Evolutionary conservation across 208 protist species (phyloP).

Genomic region (Leishmania braziliensis): DNA sequence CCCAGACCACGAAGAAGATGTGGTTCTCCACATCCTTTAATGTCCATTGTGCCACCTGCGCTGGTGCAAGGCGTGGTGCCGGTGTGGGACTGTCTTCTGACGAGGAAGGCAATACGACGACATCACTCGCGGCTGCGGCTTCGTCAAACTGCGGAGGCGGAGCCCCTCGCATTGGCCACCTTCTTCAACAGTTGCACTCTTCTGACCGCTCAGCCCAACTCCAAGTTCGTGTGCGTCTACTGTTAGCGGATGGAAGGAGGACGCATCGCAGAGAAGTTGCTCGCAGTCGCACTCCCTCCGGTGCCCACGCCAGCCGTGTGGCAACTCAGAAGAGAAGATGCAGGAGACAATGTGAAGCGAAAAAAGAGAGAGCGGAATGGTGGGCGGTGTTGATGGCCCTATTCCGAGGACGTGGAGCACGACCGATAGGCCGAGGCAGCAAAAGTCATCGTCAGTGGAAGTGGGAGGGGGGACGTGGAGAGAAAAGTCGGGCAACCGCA

Average conservation of each 20-base stretch:
- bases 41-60: conserved; percentile 21
- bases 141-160: not conserved
- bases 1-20: conserved; percentile 68
- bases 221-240: not conserved
- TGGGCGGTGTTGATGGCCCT: not conserved
- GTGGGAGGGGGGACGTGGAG: not conserved
- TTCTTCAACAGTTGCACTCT: not conserved
- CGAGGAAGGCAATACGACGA: not conserved
- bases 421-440: not conserved
- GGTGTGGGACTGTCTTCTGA: not conserved
- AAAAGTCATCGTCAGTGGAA: not conserved
- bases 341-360: not conserved
- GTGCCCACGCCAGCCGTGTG: not conserved
- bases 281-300: not conserved
- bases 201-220: not conserved
- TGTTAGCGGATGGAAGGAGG: not conserved
- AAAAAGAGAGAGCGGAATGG: not conserved
- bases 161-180: not conserved
- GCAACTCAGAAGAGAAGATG: not conserved
- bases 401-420: not conserved
- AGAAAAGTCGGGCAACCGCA: not conserved
- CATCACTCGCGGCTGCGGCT: not conserved
- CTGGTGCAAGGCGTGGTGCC: not conserved
- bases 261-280: not conserved
- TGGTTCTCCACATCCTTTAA: conserved; percentile 48